Evolutionary conservation across 208 protist species (phyloP).

Genomic region (Crithidia fasciculata): DNA sequence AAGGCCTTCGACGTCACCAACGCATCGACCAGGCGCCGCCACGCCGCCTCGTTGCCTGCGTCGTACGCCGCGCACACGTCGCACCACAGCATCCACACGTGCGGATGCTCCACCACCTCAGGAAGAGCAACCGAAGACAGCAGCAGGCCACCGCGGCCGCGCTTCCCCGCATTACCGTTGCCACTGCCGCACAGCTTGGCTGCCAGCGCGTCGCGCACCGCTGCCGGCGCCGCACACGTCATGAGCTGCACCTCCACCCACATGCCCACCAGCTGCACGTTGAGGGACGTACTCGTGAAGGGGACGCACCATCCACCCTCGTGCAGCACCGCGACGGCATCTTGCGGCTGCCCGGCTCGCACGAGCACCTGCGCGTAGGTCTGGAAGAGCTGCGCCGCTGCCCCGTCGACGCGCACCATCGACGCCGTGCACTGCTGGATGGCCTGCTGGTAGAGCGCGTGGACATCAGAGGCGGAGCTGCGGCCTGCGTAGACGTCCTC

Average conservation of each 20-base stretch:
- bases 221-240: constrained; percentile 3
- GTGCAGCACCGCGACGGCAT: constrained; percentile 49
- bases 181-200: constrained; percentile 13
- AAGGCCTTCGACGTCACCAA: constrained; percentile 42
- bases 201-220: constrained; percentile 21
- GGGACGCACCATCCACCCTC: constrained; percentile 67
- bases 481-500: constrained; percentile 47
- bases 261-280: constrained; percentile 69
- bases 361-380: constrained; percentile 52
- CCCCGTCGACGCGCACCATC: constrained; percentile 48
- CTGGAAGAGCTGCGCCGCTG: constrained; percentile 68
- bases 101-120: constrained; percentile 24
- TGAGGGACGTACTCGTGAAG: constrained; percentile 59
- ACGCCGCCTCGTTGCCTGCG: constrained; percentile 9
- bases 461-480: constrained; percentile 36
- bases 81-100: constrained; percentile 35
- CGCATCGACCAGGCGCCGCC: constrained; percentile 23
- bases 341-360: constrained; percentile 27
- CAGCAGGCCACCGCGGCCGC: constrained; percentile 29
- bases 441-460: constrained; percentile 61
- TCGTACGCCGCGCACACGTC: constrained; percentile 31
- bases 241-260: constrained; percentile 64
- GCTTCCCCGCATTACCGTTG: constrained; percentile 14
- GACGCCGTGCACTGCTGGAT: constrained; percentile 71
- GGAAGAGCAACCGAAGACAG: constrained; percentile 22